phyloP scores from a whole-genome alignment of 257 asterid species.

The Osmanthus fragrans region DNA sequence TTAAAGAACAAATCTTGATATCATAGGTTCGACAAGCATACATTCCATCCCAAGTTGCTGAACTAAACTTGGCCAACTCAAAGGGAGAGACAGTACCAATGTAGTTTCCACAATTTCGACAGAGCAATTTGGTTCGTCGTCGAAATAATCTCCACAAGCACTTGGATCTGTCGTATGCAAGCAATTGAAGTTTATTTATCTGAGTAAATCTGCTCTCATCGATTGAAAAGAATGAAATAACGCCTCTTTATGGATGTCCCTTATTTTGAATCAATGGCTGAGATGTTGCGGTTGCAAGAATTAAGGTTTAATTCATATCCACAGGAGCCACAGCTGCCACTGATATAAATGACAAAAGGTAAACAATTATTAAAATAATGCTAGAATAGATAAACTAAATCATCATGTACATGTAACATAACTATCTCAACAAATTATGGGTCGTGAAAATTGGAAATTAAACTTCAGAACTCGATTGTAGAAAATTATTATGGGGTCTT shows the following conservation, averaged over 20 bases:
- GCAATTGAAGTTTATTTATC: constrained; percentile 36
- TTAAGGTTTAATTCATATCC: constrained; percentile 52
- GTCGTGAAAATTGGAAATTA: too few species aligned
- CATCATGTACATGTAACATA: too few species aligned
- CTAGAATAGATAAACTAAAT: too few species aligned
- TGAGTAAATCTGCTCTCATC: constrained; percentile 55
- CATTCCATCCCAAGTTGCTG: constrained; percentile 48
- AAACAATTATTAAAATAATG: background rate
- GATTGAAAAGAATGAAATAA: constrained; percentile 45
- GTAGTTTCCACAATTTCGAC: constrained; percentile 42
- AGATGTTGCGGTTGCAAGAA: constrained; percentile 48
- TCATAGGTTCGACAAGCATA: constrained; percentile 36
- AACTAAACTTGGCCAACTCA: constrained; percentile 10
- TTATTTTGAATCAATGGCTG: constrained; percentile 36
- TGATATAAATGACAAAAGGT: background rate
- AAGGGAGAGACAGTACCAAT: constrained; percentile 36
- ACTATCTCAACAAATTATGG: too few species aligned
- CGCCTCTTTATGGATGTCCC: constrained; percentile 47
- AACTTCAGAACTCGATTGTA: too few species aligned
- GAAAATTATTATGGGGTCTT: too few species aligned
- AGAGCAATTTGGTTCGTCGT: constrained; percentile 38
- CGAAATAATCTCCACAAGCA: constrained; percentile 39
- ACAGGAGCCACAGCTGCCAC: constrained; percentile 54
- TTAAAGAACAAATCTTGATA: constrained; percentile 41
- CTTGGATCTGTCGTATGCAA: constrained; percentile 34